Evolutionary conservation across 2,329 filamentous ascomycete species (phyloP).

Genomic region (Aspergillus sp.): DNA sequence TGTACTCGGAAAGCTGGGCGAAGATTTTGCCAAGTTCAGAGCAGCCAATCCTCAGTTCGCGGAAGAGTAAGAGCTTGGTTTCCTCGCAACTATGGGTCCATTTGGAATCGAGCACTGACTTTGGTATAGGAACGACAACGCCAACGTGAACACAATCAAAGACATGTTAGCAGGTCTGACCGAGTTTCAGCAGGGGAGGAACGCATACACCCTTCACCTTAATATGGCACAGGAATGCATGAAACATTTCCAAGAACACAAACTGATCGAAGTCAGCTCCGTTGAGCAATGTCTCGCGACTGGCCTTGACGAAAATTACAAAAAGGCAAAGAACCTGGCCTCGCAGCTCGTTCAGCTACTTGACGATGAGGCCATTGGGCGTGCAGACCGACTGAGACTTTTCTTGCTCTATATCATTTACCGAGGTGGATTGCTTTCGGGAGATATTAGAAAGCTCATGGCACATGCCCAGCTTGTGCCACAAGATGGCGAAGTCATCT

Average conservation of each 20-base stretch:
- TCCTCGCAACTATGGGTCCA: too few relatives aligned
- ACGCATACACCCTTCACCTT: slow-evolving; percentile 87
- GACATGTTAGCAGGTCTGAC: slow-evolving; percentile 95
- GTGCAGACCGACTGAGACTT: slow-evolving; percentile 74
- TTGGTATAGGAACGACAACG: slow-evolving; percentile 53
- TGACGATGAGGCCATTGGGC: slow-evolving; percentile 71
- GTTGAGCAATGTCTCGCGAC: slow-evolving; percentile 89
- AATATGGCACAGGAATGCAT: slow-evolving; percentile 98
- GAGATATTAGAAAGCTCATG: slow-evolving; percentile 80
- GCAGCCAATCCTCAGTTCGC: slow-evolving; percentile 89
- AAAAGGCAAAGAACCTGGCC: slow-evolving; percentile 83
- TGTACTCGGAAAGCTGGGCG: slow-evolving; percentile 87
- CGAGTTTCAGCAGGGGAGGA: slow-evolving; percentile 93
- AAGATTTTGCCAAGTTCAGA: slow-evolving; percentile 88
- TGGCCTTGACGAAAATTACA: slow-evolving; percentile 85
- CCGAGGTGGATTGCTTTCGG: slow-evolving; percentile 74
- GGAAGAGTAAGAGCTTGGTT: slow-evolving; percentile 47
- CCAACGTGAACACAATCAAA: slow-evolving; percentile 84
- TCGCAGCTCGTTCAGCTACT: slow-evolving; percentile 82
- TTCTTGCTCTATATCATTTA: slow-evolving; percentile 83
- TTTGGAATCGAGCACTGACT: slow-evolving; percentile 1
- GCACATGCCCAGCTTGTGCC: slow-evolving; percentile 75
- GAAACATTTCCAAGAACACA: slow-evolving; percentile 81
- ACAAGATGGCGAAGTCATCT: slow-evolving; percentile 66
- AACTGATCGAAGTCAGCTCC: slow-evolving; percentile 79